Base-by-base conservation (phyloP, 106 monocot genomes). In the Acanthochlamys bracteata region DNA sequence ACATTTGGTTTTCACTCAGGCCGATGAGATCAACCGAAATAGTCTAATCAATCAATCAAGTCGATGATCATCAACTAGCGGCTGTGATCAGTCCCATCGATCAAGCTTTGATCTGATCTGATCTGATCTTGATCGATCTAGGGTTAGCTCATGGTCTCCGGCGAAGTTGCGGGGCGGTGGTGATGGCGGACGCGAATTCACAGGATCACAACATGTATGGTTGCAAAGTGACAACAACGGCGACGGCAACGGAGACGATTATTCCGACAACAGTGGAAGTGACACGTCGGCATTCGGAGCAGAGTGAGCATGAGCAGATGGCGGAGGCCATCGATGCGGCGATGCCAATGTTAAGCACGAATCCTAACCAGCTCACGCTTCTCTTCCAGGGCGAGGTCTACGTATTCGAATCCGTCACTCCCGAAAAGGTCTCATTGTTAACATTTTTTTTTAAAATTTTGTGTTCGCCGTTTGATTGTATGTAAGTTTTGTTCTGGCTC, bases 331-430 rank as follows among this genome's bases (percentile, higher is more conserved):
- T 68, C 11, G 84, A 78, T 55, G 62, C 84, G 11, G 58, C 84
- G 22, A 59, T 75, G 68, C 75, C 82, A 42, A 65, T 83, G 59
- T 71, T 78, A 43, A 69, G 68, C 53, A 42, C 47, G 49, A 76
- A 24, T 42, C 74, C 84, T 47, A 89, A 93, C 73, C 93, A 93
- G 88, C 76, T 93, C 39, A 93, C 88, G 41, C 78, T 89, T 26
- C 39, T 85, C 60, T 89, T 93, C 71, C 93, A 89, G 63, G 93
- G 93, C 46, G 88, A 93, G 71, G 82, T 85, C 22, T 93, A 93
- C 63, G 88, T 93, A 42, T 93, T 93, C 73, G 85, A 93, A 42
- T 85, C 83, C 7, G 88, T 93, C 71, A 80, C 88, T 49, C 85
- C 93, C 1, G 93, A 93, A 57, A 93, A 93, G 93, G 93, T 93